Base-by-base conservation (phyloP, 2,329 filamentous ascomycete genomes). In the Ophiostoma populinum region DNA sequence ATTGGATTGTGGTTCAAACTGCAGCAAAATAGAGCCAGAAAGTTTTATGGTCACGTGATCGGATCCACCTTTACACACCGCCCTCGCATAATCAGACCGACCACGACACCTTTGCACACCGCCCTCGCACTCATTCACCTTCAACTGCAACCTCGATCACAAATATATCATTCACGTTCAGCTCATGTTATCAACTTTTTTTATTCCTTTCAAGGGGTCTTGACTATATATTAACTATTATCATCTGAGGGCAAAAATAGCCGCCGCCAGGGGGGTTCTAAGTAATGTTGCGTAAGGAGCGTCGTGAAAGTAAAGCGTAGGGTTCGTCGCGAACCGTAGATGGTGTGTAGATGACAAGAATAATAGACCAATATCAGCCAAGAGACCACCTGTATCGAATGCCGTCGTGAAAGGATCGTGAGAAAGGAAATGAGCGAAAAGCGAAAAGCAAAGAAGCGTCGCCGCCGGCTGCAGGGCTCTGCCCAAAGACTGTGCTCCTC, bases 381-480 rank as follows among this genome's bases (percentile, higher is more conserved):
- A 43, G n/a, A 42, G 40, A 42, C 42, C 42, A 46, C 46, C 43
- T 47, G 33, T 40, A 31, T 36, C n/a, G 39, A 48, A 52, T 51
- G 46, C 49, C 51, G 28, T 51, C 47, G 56, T 64, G 57, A 64
- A 67, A 67, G 61, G 64, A 69, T 66, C 63, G 65, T 68, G 60
- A 65, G 62, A 67, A 67, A 58, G 39, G 34, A 41, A 42, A 39
- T 34, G n/a, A n/a, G n/a, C n/a, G n/a, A n/a, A n/a, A n/a, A n/a
- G n/a, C n/a, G n/a, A n/a, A n/a, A n/a, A n/a, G n/a, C n/a, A n/a
- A n/a, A n/a, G n/a, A n/a, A n/a, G n/a, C n/a, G n/a, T n/a, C n/a
- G n/a, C n/a, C n/a, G n/a, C n/a, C n/a, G n/a, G n/a, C n/a, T n/a
- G n/a, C n/a, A n/a, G n/a, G n/a, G n/a, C n/a, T n/a, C n/a, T n/a